Conservation (phyloP, 73 alveolate genomes). For the Paramecium sonneborni region DNA sequence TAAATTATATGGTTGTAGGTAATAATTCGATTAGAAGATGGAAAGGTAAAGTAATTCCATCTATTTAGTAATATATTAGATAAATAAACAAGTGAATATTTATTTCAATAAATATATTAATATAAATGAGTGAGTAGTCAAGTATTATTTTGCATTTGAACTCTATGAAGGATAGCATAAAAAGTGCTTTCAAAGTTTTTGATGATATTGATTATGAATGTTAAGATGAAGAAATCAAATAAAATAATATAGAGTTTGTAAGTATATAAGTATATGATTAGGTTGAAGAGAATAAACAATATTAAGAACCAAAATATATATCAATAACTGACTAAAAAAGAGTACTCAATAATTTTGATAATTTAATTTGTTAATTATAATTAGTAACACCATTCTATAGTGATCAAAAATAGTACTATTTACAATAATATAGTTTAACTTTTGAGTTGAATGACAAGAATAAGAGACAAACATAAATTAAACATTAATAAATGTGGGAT, state of each 20-base stretch:
- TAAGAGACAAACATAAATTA: background rate
- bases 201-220: background rate
- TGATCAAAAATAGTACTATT: slow-evolving; percentile 26
- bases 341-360: slow-evolving; percentile 7
- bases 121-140: background rate
- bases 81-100: background rate
- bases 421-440: background rate
- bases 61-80: background rate
- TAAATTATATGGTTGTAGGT: background rate
- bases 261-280: background rate
- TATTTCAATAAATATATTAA: background rate
- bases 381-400: background rate
- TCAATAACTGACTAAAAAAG: background rate
- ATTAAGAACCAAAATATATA: background rate
- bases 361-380: background rate
- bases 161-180: background rate
- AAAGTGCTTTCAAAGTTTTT: background rate
- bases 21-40: background rate
- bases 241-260: background rate
- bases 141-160: background rate
- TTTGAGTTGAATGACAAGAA: background rate
- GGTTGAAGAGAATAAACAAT: slow-evolving; percentile 7
- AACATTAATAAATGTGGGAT: slow-evolving; percentile 4
- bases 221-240: background rate
- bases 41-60: background rate